Conservation (phyloP, 2,329 filamentous ascomycete species). For the Karstenula rhodostoma region DNA sequence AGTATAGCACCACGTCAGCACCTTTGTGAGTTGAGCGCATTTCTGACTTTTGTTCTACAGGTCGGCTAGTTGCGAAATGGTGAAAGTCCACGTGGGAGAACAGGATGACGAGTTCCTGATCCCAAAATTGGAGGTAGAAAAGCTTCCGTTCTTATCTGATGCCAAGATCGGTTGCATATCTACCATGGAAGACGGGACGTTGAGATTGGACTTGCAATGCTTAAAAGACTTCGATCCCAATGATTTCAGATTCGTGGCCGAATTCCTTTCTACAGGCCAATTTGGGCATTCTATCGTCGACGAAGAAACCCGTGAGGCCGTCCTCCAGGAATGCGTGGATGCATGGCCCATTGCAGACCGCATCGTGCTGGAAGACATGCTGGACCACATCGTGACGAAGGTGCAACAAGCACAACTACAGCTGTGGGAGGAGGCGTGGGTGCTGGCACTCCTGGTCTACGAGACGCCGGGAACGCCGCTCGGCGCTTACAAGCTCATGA, state of each 20-base stretch:
- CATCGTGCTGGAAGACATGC: constrained; percentile 36
- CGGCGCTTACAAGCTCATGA: constrained; percentile 23
- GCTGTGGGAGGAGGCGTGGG: constrained; percentile 24
- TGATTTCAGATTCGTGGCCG: constrained; percentile 35
- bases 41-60: constrained; percentile 15
- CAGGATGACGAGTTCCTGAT: constrained; percentile 22
- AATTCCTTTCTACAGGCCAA: constrained; percentile 31
- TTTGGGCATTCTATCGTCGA: constrained; percentile 31
- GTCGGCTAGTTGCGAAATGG: constrained; percentile 27
- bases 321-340: constrained; percentile 28
- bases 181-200: constrained; percentile 24
- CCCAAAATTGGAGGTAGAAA: constrained; percentile 21
- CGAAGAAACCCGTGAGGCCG: constrained; percentile 21
- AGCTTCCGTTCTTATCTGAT: constrained; percentile 28
- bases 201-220: constrained; percentile 26
- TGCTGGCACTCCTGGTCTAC: constrained; percentile 29
- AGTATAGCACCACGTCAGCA: constrained; percentile 2
- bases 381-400: constrained; percentile 36
- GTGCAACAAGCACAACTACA: constrained; percentile 21
- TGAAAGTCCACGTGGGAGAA: constrained; percentile 31
- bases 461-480: not conserved
- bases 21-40: too few species aligned
- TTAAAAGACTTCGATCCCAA: constrained; percentile 25
- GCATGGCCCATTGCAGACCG: constrained; percentile 34
- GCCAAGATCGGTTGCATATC: constrained; percentile 19